Conservation (phyloP, 495 filamentous ascomycete genomes). For the Endocarpon pusillum region DNA sequence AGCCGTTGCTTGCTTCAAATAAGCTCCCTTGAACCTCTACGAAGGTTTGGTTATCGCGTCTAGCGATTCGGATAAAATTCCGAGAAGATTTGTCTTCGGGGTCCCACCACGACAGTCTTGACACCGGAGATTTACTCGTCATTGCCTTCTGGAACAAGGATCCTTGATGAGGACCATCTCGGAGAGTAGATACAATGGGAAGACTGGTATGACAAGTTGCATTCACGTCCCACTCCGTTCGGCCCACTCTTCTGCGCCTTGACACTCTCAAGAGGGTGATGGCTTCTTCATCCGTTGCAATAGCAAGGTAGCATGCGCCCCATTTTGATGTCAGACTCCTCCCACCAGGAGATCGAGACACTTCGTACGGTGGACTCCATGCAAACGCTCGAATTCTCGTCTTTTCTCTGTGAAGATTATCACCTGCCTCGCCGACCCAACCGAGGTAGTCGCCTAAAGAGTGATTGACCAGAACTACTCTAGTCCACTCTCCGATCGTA, state of each 20-base stretch:
- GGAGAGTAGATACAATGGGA: no score
- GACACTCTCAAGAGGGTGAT: not conserved
- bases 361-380: slow-evolving; percentile 23
- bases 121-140: no score
- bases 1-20: no score
- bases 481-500: slow-evolving; percentile 22
- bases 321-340: not conserved
- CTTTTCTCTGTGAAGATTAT: slow-evolving; percentile 10
- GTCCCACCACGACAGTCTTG: no score
- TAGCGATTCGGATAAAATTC: no score
- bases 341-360: slow-evolving; percentile 1
- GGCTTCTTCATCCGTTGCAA: slow-evolving; percentile 19
- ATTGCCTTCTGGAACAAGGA: no score
- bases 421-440: slow-evolving; percentile 4
- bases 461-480: slow-evolving; percentile 27
- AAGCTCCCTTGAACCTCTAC: no score
- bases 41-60: no score
- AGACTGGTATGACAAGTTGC: not conserved
- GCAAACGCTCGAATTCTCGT: slow-evolving; percentile 24
- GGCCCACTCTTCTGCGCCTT: not conserved
- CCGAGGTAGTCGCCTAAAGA: slow-evolving; percentile 13
- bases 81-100: no score
- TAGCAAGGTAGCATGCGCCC: slow-evolving; percentile 20
- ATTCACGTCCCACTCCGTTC: not conserved
- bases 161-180: no score